Percentiles rank a stretch among this genome's conserved stretches.
Conservation (phyloP, 768 basidiomycete genomes). For the Amanita molliuscula region DNA sequence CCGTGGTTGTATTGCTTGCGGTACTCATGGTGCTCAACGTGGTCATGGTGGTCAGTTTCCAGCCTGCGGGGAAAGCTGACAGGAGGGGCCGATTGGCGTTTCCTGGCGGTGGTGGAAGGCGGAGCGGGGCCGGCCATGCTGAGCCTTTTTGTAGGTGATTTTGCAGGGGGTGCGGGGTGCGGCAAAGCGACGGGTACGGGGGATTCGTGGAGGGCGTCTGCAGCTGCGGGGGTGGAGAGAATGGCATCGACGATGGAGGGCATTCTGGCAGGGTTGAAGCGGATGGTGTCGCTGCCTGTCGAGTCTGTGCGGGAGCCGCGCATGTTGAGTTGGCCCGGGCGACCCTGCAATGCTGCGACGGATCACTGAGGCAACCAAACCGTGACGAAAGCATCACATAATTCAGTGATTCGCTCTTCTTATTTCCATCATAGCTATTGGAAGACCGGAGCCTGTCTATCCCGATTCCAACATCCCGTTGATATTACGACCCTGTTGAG, state of each 20-base stretch:
- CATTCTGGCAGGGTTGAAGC: background rate
- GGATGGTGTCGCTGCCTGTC: too few relatives aligned
- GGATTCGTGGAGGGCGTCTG: conserved; percentile 40
- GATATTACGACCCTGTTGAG: too few relatives aligned
- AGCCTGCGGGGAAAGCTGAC: background rate
- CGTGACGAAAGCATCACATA: too few relatives aligned
- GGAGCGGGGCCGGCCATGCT: conserved; percentile 30
- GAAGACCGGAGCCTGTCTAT: too few relatives aligned
- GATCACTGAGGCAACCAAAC: too few relatives aligned
- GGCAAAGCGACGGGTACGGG: conserved; percentile 35
- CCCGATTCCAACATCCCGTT: too few relatives aligned
- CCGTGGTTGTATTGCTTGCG: conserved; percentile 8
- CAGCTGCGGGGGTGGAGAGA: conserved; percentile 9
- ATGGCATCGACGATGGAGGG: conserved; percentile 3
- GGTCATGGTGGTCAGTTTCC: background rate
- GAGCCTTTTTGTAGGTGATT: conserved; percentile 16
- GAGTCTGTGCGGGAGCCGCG: too few relatives aligned
- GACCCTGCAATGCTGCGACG: too few relatives aligned
- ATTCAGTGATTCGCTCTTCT: too few relatives aligned
- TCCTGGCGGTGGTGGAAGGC: conserved; percentile 5
- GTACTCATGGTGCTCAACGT: conserved; percentile 7
- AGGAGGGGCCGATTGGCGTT: background rate
- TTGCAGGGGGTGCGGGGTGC: conserved; percentile 13
- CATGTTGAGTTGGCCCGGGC: too few relatives aligned
- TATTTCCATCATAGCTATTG: too few relatives aligned